phyloP scores from a whole-genome alignment of 179 eudicot species.

The Camellia oleifera region DNA sequence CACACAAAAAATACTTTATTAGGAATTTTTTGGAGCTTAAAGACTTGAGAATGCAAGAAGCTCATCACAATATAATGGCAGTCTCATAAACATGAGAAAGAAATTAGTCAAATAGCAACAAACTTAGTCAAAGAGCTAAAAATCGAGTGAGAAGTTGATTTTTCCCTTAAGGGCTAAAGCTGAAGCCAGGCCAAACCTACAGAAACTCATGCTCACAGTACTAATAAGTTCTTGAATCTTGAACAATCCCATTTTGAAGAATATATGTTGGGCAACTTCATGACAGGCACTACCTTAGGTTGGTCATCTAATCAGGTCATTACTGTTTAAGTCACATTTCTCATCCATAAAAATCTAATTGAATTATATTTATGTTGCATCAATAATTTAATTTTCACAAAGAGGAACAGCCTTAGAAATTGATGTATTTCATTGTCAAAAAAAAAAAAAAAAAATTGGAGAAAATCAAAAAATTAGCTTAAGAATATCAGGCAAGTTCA shows the following conservation, averaged over 20 bases:
- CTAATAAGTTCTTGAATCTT: background rate
- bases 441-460: background rate
- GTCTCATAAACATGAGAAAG: background rate
- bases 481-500: background rate
- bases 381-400: background rate
- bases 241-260: background rate
- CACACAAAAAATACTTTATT: background rate
- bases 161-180: background rate
- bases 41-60: constrained; percentile 2
- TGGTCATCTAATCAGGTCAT: background rate
- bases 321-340: background rate
- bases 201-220: background rate
- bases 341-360: no score
- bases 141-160: background rate
- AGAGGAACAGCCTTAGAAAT: background rate
- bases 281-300: background rate
- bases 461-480: background rate
- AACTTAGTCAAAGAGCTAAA: background rate
- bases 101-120: background rate
- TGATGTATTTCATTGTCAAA: background rate
- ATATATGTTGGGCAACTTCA: background rate
- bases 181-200: background rate
- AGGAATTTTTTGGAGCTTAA: background rate
- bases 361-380: background rate
- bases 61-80: background rate